A percentile compares a stretch with the other conserved stretches of the same genome.
These are phyloP conservation scores for Teunomyces tritomae DNA, from an alignment of 805 yeast species.

Conservation along the genomic window DNA sequence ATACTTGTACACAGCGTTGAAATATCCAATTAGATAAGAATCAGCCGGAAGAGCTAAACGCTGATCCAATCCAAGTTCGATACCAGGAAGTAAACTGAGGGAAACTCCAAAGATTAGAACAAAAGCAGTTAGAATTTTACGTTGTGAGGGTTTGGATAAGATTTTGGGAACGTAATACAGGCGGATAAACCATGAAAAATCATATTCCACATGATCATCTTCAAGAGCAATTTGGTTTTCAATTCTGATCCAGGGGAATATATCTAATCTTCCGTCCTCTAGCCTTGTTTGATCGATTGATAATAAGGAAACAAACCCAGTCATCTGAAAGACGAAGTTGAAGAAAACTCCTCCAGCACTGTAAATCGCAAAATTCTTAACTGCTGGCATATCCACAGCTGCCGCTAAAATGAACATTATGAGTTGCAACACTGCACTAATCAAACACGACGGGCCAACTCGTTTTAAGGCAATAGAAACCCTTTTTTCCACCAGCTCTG, in stretches of 20 bases:
- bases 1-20: conserved; percentile 68
- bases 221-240: conserved; percentile 9
- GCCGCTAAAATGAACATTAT: conserved; percentile 78
- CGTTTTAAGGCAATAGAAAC: conserved; percentile 63
- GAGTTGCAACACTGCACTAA: conserved; percentile 77
- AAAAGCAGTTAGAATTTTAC: conserved; percentile 52
- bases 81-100: conserved; percentile 62
- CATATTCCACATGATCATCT: conserved; percentile 9
- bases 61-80: conserved; percentile 84
- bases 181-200: conserved; percentile 38
- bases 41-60: conserved; percentile 80
- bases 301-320: conserved; percentile 74
- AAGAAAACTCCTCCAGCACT: conserved; percentile 82
- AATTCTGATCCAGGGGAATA: conserved; percentile 50
- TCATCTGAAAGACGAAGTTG: conserved; percentile 75
- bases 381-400: conserved; percentile 92
- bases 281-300: conserved; percentile 62
- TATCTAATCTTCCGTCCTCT: conserved; percentile 59
- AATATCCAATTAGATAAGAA: conserved; percentile 80
- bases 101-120: conserved; percentile 66
- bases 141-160: conserved; percentile 45
- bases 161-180: conserved; percentile 59
- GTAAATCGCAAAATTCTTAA: conserved; percentile 85
- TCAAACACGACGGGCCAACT: conserved; percentile 83
- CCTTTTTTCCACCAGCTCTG: conserved; percentile 48